Evolutionary conservation across 176 grass and related monocot species (phyloP), one percentile per base, ranked within the genome.

Genomic region (Lolium multiflorum): DNA sequence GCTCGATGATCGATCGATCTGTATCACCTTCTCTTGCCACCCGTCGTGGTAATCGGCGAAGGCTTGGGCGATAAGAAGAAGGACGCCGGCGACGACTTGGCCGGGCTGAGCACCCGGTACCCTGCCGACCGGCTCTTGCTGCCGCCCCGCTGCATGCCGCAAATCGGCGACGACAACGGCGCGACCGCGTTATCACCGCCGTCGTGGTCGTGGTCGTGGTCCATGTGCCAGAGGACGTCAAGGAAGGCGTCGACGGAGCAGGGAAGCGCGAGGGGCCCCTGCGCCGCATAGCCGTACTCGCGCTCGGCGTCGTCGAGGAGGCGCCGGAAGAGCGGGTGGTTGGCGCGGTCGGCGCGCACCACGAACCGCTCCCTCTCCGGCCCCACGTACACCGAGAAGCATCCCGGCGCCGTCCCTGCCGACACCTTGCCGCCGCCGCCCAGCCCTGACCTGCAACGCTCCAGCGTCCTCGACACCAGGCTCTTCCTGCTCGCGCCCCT

Each of bases 381-480:
- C 9, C 95, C 95, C 3, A 97, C 95, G 64, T 92, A 94, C 83
- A 97, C 86, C 13, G 95, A 91, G 88, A 97, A 92, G 90, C 88
- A 97, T n/a, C 95, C 95, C 43, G 84, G 62, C 28, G 90, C 89
- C 12, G 81, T 3, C 6, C 6, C 54, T 17, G 54, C 16, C 54
- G 54, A 35, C 31, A 35, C 54, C 54, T 47, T 47, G 6, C 10
- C 47, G 17, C 62, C 13, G 6, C 10, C 47, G 17, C 62, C 13
- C 17, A 59, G 65, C 35, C 44, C 52, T 11, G 94, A 96, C 85
- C 37, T 81, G 70, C 90, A 97, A 39, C 83, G 77, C 80, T 81
- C 79, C 66, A 97, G 85, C 9, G 92, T 90, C 74, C 84, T 90
- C 17, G 81, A 77, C 7, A 97, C 82, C 80, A 97, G 88, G 74